Evolutionary conservation across 257 asterid species (phyloP), one percentile per base, ranked within the genome.

Genomic region (Nicotiana undulata): DNA sequence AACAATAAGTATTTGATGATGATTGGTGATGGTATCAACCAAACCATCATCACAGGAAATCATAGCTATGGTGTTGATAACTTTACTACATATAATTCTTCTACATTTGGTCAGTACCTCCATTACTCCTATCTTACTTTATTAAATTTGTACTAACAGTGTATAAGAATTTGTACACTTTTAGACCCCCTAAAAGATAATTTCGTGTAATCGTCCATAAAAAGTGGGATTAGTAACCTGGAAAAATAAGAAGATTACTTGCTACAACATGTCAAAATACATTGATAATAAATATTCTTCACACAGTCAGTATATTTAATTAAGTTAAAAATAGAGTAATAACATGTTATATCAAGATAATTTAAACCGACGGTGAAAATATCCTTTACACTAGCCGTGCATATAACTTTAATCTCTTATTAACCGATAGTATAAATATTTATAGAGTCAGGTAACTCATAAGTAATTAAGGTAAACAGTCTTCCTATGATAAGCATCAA

Each of bases 21-120:
- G 59, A 82, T 81, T 60, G 89, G 87, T 1, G 89, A 87, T 49
- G 89, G 89, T 9, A 85, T 77, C 51, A 87, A 87, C 49, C 53
- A 63, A 51, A 87, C 86, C 0, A 77, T 87, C 0, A 81, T 87
- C 9, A 84, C 88, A 1, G 88, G 85, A 3, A 85, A 81, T 37
- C 89, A 63, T 9, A 85, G 85, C 59, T n/a, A 34, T 26, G 84
- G 82, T 3, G 86, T 0, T 20, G 84, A 77, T 82, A 84, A 83
- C 4, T 84, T 82, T 81, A 82, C 88, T 2, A 87, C 89, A 37
- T 80, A 80, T 53, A 72, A 77, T 63, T 85, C 86, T 32, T 75
- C 88, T 28, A 79, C 88, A 20, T 87, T 87, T 40, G 88, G 88
- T 59, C 80, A 72, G 77, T 34, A 29, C 76, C 31, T 34, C 5